phyloP scores from a whole-genome alignment of 2,329 filamentous ascomycete species.

The Sporothrix dimorphospora region DNA sequence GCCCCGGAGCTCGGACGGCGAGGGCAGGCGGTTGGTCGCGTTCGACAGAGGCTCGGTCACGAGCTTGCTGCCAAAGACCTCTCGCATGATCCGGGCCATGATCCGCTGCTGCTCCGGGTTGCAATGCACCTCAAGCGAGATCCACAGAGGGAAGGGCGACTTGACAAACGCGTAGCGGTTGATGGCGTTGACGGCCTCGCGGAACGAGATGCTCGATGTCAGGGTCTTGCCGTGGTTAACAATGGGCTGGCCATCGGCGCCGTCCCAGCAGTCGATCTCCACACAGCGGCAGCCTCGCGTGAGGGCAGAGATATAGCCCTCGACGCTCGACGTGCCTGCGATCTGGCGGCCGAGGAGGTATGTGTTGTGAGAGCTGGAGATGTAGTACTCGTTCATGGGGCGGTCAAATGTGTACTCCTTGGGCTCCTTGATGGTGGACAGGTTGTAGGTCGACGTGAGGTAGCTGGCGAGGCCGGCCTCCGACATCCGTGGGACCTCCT shows the following conservation, averaged over 20 bases:
- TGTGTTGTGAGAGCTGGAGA: constrained; percentile 98
- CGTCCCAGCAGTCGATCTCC: constrained; percentile 98
- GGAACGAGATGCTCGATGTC: constrained; percentile 86
- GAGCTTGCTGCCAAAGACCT: constrained; percentile 78
- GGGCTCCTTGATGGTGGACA: constrained; percentile 64
- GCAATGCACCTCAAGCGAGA: constrained; percentile 96
- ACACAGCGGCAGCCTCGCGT: constrained; percentile 91
- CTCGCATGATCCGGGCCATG: constrained; percentile 90
- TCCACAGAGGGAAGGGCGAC: constrained; percentile 86
- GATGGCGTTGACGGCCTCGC: constrained; percentile 89
- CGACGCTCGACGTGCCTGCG: constrained; percentile 85
- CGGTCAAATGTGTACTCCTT: constrained; percentile 69
- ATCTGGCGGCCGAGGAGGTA: constrained; percentile 93
- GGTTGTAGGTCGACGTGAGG: constrained; percentile 74
- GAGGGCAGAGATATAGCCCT: constrained; percentile 90
- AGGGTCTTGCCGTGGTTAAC: constrained; percentile 90
- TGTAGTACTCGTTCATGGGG: constrained; percentile 94
- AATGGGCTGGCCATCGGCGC: constrained; percentile 79
- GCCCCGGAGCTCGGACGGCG: constrained; percentile 81
- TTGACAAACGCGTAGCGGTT: constrained; percentile 91
- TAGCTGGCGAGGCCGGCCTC: constrained; percentile 78
- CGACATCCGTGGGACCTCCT: constrained; percentile 65
- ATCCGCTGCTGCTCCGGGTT: constrained; percentile 76
- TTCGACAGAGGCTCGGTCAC: constrained; percentile 74
- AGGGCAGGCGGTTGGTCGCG: constrained; percentile 71